Percentiles rank a stretch among this genome's conserved stretches.
Conservation (phyloP, 2,329 filamentous ascomycete genomes). For the Pseudocercospora cruenta region DNA sequence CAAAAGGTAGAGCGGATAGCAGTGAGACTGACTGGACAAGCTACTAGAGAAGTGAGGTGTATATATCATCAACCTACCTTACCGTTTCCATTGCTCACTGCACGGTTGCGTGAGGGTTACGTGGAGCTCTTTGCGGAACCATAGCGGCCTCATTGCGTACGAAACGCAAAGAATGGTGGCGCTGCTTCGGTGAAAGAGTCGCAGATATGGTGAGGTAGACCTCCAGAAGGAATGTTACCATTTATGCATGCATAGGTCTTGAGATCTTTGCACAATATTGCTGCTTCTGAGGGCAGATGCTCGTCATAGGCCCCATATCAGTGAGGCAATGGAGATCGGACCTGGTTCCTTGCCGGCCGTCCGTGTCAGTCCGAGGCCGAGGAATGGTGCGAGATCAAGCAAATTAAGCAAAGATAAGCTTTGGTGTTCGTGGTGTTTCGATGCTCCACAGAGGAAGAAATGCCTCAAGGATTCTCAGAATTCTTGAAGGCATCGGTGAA, state of each 20-base stretch:
- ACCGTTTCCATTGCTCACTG: neutral
- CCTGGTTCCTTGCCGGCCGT: neutral
- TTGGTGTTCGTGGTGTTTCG: neutral
- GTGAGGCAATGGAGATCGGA: neutral
- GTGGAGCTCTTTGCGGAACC: conserved; percentile 3
- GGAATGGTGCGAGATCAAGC: neutral
- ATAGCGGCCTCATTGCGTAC: conserved; percentile 3
- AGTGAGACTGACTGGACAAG: neutral
- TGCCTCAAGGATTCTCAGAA: neutral
- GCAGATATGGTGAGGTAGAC: neutral
- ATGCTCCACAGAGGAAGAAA: conserved; percentile 4
- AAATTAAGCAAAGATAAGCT: conserved; percentile 7
- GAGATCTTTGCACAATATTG: conserved; percentile 5
- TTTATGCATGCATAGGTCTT: neutral
- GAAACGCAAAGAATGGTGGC: neutral
- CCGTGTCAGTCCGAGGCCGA: conserved; percentile 13
- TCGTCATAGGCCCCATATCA: conserved; percentile 8
- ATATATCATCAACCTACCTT: conserved; percentile 7
- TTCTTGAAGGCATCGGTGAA: neutral
- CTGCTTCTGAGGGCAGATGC: neutral
- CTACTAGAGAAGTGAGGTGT: neutral
- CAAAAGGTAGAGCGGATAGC: no score
- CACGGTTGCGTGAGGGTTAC: neutral
- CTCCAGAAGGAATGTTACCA: neutral
- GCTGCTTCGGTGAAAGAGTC: conserved; percentile 8